A percentile compares a stretch with the other conserved stretches of the same genome.
These are phyloP conservation scores for Paratrimastix pyriformis DNA, from an alignment of 78 protist genomes.

Conservation along the genomic window DNA sequence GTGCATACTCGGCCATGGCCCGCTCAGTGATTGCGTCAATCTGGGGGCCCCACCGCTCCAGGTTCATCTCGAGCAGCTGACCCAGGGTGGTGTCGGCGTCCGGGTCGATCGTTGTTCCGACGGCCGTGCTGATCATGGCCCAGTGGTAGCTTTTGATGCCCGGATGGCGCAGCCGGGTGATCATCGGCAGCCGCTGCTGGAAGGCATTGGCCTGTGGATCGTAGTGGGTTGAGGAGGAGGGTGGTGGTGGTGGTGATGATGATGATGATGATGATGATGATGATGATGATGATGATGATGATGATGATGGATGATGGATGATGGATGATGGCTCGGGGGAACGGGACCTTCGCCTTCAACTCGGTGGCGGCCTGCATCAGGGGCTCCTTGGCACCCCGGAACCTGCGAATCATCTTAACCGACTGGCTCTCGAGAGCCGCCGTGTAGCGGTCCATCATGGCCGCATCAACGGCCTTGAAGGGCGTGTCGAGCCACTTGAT, in stretches of 20 bases:
- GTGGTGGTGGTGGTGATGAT: slow-evolving; percentile 6
- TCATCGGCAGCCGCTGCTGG: slow-evolving; percentile 1
- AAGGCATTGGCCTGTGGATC: slow-evolving; percentile 1
- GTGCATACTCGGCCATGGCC: slow-evolving; percentile 11
- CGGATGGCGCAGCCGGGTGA: neutral
- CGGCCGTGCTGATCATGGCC: neutral
- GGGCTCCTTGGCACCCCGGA: too few species aligned
- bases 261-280: too few species aligned
- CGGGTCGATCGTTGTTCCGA: slow-evolving; percentile 1
- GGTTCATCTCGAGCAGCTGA: slow-evolving; percentile 7
- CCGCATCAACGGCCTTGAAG: too few species aligned
- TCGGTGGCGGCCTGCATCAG: too few species aligned
- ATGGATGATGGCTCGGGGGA: too few species aligned
- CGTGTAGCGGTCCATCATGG: too few species aligned
- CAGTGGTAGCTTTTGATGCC: neutral
- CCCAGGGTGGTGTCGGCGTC: neutral
- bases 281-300: too few species aligned
- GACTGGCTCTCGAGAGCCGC: too few species aligned
- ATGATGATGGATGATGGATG: too few species aligned
- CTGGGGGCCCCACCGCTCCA: slow-evolving; percentile 1
- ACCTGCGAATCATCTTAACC: too few species aligned
- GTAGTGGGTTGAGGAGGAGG: neutral
- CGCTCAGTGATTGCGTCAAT: neutral
- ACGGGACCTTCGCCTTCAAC: too few species aligned
- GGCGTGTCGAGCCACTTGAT: too few species aligned